Percentiles rank a stretch among this genome's conserved stretches.
Conservation (phyloP, 2,329 filamentous ascomycete species). For the Ophiostoma novo-ulmi region DNA sequence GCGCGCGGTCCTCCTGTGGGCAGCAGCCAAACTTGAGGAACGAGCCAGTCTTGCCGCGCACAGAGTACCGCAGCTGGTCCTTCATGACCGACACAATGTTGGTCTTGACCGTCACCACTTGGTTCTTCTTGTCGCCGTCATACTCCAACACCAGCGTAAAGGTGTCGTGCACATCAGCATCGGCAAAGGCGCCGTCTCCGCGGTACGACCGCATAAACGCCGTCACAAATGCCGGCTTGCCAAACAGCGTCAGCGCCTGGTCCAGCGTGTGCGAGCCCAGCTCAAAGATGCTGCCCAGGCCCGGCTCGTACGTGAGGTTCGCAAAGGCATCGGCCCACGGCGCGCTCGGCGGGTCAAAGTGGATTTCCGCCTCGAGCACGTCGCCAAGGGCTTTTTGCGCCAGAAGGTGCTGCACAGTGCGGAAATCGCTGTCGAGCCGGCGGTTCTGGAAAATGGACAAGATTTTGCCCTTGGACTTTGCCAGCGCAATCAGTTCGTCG, state of each 20-base stretch:
- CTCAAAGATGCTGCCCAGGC: conserved; percentile 39
- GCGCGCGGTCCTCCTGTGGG: conserved; percentile 35
- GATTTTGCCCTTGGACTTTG: conserved; percentile 43
- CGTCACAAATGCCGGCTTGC: conserved; percentile 52
- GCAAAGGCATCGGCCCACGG: conserved; percentile 36
- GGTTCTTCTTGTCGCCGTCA: conserved; percentile 36
- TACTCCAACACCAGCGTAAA: conserved; percentile 58
- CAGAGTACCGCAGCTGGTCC: conserved; percentile 57
- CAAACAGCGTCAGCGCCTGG: conserved; percentile 54
- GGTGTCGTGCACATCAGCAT: conserved; percentile 39
- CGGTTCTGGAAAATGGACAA: conserved; percentile 53
- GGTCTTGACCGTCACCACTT: conserved; percentile 55
- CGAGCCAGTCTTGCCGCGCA: conserved; percentile 54
- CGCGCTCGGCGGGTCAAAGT: conserved; percentile 53
- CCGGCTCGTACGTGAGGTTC: conserved; percentile 33
- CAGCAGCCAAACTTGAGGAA: conserved; percentile 38
- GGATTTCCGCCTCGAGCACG: conserved; percentile 59
- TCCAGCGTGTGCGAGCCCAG: conserved; percentile 54
- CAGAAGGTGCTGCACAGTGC: conserved; percentile 53
- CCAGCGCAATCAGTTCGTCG: conserved; percentile 46
- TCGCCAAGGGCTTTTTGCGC: conserved; percentile 48
- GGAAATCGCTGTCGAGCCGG: conserved; percentile 54
- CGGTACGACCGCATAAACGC: conserved; percentile 54
- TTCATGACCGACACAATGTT: conserved; percentile 53
- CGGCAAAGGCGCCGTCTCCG: conserved; percentile 30